Base-by-base conservation (phyloP, 1,284 basidiomycete species). In the Pascua guehoae region DNA sequence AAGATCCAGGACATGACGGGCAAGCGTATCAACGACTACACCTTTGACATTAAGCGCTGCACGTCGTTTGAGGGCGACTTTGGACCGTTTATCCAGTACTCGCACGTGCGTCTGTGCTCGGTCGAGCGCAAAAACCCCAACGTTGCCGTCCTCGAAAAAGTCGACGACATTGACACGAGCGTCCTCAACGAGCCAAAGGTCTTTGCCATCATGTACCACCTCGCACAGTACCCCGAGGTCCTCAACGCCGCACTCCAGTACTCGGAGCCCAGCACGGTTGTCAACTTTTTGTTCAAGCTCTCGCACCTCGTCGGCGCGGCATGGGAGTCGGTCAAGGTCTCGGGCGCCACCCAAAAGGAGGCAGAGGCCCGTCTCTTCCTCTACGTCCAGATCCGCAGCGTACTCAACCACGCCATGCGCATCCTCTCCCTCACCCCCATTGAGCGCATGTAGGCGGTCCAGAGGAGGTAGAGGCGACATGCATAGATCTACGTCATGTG, bases 1-100 rank as follows among this genome's bases (percentile, higher is more conserved):
- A 98, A 98, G 82, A 94, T 99, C 66, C 96, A 98, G 78, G 95
- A 98, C 76, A 93, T 98, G 92, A 83, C 87, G 44, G 91, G 89
- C 32, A 97, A 94, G 78, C 82, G 95, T 62, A 89, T 96, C 76
- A 96, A 96, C 80, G 94, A 96, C 80, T 98, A 98, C 79, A 87
- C 83, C 14, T 98, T 97, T 79, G 89, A 94, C 78, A 94, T 91
- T 87, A 85, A 88, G 64, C 86, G 94, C 51, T 96, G 97, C 89
- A 85, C 90, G 53, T 91, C 89, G 39, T 98, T 97, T 74, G 92
- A 97, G 76, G 95, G 95, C 49, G 95, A 98, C 78, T 98, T 95
- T 2, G 95, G 77, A 32, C 89, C 91, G 0, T 95, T 94, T 78
- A 84, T 96, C 44, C 93, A 95, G 81, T 98, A 98, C 77, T 92